Evolutionary conservation across 768 basidiomycete genomes (phyloP), one percentile per base, ranked within the genome.

Genomic region (Gloeopeniophorella convolvens): DNA sequence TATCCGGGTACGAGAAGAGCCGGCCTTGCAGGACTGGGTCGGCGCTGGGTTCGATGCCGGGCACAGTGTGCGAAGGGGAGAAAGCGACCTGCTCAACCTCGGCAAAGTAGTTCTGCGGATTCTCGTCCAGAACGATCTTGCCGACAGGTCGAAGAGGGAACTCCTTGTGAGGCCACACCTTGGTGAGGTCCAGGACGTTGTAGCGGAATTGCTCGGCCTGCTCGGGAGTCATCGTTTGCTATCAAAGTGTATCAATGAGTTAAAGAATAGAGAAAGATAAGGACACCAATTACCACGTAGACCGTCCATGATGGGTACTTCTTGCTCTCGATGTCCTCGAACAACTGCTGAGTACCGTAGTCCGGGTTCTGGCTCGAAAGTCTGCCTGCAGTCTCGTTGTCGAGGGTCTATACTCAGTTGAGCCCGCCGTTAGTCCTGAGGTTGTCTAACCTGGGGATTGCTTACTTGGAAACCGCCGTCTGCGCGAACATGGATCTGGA

Each of bases 11-110:
- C 4, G 90, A 89, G 82, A 96, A 97, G 41, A 96, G 78, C 47
- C 94, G 89, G 18, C 88, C 85, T 65, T 97, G 93, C 57, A 97
- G 76, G 59, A 97, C 89, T 20, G 94, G 94, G 68, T 98, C 94
- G 18, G 83, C 80, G 4, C 88, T 85, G 33, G 91, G 78, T 72
- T 96, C 94, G 58, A 93, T 79, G 68, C 92, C 94, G 1, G 88
- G 89, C 10, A 95, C 66, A 42, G 81, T 70, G 67, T 97, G 94
- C 0, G 89, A 86, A 0, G 94, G 94, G 16, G 90, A 79, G 75
- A 90, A 94, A 2, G 92, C 92, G 51, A 70, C 73, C 77, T 97
- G 92, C 67, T 98, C 94, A 39, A 93, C 83, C 71, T 97, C 94
- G 44, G 91, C 83, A 51, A 96, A 96, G 78, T 91, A 96, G 72